Conservation (phyloP, 768 basidiomycete species). For the Boletus pseudopeckii region DNA sequence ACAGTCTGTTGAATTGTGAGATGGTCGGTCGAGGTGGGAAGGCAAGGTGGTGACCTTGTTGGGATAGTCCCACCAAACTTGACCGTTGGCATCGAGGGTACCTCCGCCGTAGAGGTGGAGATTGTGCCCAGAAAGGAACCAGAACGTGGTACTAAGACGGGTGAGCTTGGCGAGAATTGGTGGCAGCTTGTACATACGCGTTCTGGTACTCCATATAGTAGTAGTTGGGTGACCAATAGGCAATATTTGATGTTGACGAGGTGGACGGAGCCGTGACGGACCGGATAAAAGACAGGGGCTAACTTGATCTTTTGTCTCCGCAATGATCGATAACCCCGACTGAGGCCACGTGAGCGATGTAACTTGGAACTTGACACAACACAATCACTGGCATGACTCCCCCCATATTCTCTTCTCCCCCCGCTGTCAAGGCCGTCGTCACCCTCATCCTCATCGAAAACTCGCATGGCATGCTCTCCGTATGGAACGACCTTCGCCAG, state of each 20-base stretch:
- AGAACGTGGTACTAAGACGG: conserved; percentile 35
- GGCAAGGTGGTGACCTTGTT: conserved; percentile 21
- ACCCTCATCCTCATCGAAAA: conserved; percentile 57
- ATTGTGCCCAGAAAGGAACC: conserved; percentile 38
- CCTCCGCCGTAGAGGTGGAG: conserved; percentile 43
- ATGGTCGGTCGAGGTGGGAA: background rate
- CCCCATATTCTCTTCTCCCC: conserved; percentile 22
- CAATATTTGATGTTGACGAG: conserved; percentile 30
- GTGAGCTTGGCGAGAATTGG: background rate
- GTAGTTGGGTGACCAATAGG: conserved; percentile 39
- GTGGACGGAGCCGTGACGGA: background rate
- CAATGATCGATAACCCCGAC: conserved; percentile 21
- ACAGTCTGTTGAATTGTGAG: conserved; percentile 24
- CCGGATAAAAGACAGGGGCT: background rate
- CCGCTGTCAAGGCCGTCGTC: conserved; percentile 21
- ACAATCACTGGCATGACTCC: conserved; percentile 1
- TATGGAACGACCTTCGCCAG: conserved; percentile 50
- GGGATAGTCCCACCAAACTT: conserved; percentile 38
- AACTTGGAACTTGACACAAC: too few relatives aligned
- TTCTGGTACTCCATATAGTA: conserved; percentile 43
- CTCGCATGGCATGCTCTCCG: conserved; percentile 40
- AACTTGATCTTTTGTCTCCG: conserved; percentile 2
- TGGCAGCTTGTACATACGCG: conserved; percentile 25
- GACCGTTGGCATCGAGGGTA: conserved; percentile 43
- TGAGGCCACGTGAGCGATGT: conserved; percentile 13